phyloP scores from a whole-genome alignment of 768 basidiomycete genomes.

The Cystobasidium ongulense region DNA sequence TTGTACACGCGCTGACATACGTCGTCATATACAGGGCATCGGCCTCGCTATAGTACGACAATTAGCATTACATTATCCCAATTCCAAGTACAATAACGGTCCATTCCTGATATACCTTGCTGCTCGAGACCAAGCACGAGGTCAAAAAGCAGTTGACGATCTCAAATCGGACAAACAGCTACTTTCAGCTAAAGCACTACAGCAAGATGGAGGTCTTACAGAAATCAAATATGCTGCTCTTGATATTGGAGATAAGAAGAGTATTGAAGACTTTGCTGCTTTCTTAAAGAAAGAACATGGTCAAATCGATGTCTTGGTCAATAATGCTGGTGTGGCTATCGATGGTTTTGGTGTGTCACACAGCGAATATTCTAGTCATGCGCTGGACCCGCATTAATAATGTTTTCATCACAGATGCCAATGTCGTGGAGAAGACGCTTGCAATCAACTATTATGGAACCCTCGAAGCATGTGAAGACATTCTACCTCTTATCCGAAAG shows the following conservation, averaged over 20 bases:
- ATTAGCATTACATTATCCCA: slow-evolving; percentile 28
- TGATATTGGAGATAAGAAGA: slow-evolving; percentile 35
- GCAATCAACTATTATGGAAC: slow-evolving; percentile 36
- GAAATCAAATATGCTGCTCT: slow-evolving; percentile 28
- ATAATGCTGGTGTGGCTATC: slow-evolving; percentile 38
- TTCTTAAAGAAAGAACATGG: slow-evolving; percentile 17
- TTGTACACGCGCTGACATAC: not conserved
- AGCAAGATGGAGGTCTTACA: slow-evolving; percentile 12
- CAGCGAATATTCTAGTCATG: not conserved
- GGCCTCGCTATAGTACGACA: slow-evolving; percentile 33
- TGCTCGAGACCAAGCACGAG: slow-evolving; percentile 30
- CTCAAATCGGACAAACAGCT: slow-evolving; percentile 9
- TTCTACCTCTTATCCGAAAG: slow-evolving; percentile 36
- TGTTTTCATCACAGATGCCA: slow-evolving; percentile 28
- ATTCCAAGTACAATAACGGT: slow-evolving; percentile 31
- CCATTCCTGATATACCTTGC: slow-evolving; percentile 35
- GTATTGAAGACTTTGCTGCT: slow-evolving; percentile 34
- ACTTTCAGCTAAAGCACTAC: slow-evolving; percentile 23
- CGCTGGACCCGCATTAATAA: not conserved
- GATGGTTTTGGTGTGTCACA: slow-evolving; percentile 6
- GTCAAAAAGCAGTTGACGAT: slow-evolving; percentile 30
- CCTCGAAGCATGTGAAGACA: slow-evolving; percentile 32
- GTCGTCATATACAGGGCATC: slow-evolving; percentile 20
- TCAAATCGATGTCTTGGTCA: slow-evolving; percentile 38
- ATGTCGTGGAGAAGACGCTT: slow-evolving; percentile 37